Percentiles rank a stretch among this genome's conserved stretches.
These are phyloP conservation scores for Talaromyces sp. DNA, from an alignment of 2,329 filamentous ascomycete genomes.

Conservation along the genomic window DNA sequence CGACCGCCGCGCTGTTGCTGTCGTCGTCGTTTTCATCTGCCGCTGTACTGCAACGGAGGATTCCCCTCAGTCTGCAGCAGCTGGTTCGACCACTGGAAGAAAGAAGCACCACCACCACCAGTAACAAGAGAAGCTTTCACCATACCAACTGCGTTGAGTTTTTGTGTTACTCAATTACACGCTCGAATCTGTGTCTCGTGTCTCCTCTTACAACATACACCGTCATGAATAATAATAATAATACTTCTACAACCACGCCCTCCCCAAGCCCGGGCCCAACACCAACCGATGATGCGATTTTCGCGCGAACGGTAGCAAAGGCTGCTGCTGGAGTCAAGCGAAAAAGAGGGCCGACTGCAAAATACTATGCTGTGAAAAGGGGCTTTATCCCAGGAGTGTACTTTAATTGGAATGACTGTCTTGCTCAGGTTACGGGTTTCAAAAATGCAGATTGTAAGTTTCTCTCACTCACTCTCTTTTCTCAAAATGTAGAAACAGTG, in stretches of 20 bases:
- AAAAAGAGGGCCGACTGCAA: slow-evolving; percentile 48
- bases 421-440: slow-evolving; percentile 58
- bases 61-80: neutral
- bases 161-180: neutral
- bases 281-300: slow-evolving; percentile 20
- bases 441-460: slow-evolving; percentile 66
- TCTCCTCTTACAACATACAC: neutral
- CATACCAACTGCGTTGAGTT: neutral
- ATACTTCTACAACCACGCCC: slow-evolving; percentile 28
- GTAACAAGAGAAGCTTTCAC: neutral
- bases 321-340: slow-evolving; percentile 49
- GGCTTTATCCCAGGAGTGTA: slow-evolving; percentile 61
- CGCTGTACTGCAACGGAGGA: neutral
- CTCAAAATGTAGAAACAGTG: neutral
- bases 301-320: slow-evolving; percentile 21
- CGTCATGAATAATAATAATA: slow-evolving; percentile 10
- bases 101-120: neutral
- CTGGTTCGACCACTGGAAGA: neutral
- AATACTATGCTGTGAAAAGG: slow-evolving; percentile 61
- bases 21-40: neutral
- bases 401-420: slow-evolving; percentile 58
- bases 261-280: slow-evolving; percentile 31
- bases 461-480: neutral
- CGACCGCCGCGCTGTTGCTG: neutral
- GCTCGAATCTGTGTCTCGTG: neutral